Evolutionary conservation across 2,329 filamentous ascomycete species (phyloP).

Genomic region (Orbilia javanica): DNA sequence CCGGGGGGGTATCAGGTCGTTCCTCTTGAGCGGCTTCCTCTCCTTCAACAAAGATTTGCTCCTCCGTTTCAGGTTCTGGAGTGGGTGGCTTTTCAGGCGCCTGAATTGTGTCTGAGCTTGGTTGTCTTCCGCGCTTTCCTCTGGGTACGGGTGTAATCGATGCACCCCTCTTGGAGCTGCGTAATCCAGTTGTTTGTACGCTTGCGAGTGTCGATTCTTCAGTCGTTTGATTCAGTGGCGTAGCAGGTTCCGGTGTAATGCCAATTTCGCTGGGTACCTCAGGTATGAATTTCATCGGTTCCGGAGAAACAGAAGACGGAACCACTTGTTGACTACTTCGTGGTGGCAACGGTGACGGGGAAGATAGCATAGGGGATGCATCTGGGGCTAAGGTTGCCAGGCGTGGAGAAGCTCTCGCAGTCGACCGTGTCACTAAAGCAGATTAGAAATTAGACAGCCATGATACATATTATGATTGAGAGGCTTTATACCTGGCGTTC

Average conservation of each 20-base stretch:
- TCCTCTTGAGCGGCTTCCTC: slow-evolving; percentile 17
- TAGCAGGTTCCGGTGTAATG: slow-evolving; percentile 34
- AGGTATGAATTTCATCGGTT: slow-evolving; percentile 13
- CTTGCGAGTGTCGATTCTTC: slow-evolving; percentile 1
- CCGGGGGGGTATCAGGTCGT: slow-evolving; percentile 19
- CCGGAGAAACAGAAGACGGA: slow-evolving; percentile 50
- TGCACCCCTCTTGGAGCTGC: neutral
- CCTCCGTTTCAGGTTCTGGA: slow-evolving; percentile 34
- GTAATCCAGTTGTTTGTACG: slow-evolving; percentile 18
- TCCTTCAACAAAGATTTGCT: slow-evolving; percentile 4
- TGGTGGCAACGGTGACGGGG: slow-evolving; percentile 43
- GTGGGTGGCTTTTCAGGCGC: slow-evolving; percentile 49
- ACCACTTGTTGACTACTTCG: slow-evolving; percentile 23
- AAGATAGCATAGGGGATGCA: slow-evolving; percentile 37
- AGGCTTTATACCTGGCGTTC: slow-evolving; percentile 36
- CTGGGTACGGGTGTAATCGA: slow-evolving; percentile 58
- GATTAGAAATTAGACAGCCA: slow-evolving; percentile 1
- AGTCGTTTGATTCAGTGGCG: neutral
- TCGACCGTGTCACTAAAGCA: slow-evolving; percentile 26
- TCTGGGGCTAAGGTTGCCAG: slow-evolving; percentile 28
- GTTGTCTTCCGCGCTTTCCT: slow-evolving; percentile 60
- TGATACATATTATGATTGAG: neutral
- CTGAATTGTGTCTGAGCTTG: slow-evolving; percentile 60
- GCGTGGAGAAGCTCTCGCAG: slow-evolving; percentile 28
- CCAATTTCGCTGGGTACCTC: slow-evolving; percentile 12